These are phyloP conservation scores for Microascus cirrosus DNA, from an alignment of 2,329 filamentous ascomycete species.

Conservation along the genomic window DNA sequence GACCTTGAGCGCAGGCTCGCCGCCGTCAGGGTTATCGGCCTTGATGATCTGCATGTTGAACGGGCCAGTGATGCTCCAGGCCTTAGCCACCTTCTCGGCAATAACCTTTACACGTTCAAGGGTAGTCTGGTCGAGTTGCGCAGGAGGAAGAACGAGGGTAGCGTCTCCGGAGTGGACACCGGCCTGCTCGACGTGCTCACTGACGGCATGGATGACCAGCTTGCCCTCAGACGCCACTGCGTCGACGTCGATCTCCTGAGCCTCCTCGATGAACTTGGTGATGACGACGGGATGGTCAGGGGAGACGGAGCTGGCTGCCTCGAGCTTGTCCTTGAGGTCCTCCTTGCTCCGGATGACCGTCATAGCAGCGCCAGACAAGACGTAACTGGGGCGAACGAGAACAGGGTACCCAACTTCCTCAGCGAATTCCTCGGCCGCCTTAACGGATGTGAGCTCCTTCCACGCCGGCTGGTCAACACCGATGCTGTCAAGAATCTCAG, in stretches of 20 bases:
- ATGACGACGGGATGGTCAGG: constrained; percentile 98
- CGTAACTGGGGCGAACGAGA: constrained; percentile 87
- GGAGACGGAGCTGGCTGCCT: constrained; percentile 80
- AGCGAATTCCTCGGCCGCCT: constrained; percentile 80
- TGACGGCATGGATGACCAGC: constrained; percentile 82
- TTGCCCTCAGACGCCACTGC: constrained; percentile 80
- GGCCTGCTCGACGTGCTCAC: constrained; percentile 92
- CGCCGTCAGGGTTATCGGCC: constrained; percentile 64
- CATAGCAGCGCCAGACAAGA: constrained; percentile 96
- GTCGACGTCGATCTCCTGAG: constrained; percentile 93
- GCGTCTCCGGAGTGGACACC: constrained; percentile 98
- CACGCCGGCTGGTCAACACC: constrained; percentile 94
- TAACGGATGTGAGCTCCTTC: constrained; percentile 89
- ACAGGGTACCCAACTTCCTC: constrained; percentile 84
- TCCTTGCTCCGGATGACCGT: constrained; percentile 83
- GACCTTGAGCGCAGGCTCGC: constrained; percentile 73
- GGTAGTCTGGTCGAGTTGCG: constrained; percentile 61
- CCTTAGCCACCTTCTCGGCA: constrained; percentile 89
- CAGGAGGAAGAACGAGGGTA: constrained; percentile 83
- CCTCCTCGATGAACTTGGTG: constrained; percentile 95
- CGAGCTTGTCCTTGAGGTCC: constrained; percentile 89
- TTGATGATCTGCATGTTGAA: constrained; percentile 99
- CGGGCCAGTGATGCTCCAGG: constrained; percentile 92
- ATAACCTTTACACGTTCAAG: constrained; percentile 91
- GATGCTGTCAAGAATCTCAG: constrained; percentile 91